Percentiles rank a stretch among this genome's conserved stretches.
Evolutionary conservation across 805 yeast species (phyloP).

Genomic region (Wickerhamomyces ciferrii): DNA sequence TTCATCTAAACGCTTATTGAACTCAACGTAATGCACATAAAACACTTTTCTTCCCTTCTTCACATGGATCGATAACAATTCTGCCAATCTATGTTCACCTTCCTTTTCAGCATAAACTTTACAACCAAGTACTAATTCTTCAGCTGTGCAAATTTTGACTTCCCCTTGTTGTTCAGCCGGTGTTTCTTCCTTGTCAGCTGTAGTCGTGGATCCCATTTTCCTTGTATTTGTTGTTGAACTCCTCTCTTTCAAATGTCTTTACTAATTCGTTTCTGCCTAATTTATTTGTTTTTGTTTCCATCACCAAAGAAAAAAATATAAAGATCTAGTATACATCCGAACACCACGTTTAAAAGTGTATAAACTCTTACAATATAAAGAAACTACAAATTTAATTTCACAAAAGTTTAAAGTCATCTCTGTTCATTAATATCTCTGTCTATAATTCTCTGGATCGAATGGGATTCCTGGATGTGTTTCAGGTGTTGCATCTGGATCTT

Average conservation of each 20-base stretch:
- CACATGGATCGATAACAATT: constrained; percentile 69
- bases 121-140: constrained; percentile 68
- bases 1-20: constrained; percentile 94
- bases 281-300: not conserved
- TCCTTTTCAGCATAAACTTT: constrained; percentile 81
- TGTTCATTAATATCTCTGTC: constrained; percentile 10
- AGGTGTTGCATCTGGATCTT: constrained; percentile 28
- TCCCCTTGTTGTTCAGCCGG: constrained; percentile 11
- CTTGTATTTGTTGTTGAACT: not conserved
- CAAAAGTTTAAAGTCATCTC: not conserved
- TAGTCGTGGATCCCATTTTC: not conserved
- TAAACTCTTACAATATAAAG: not conserved
- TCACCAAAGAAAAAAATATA: not conserved
- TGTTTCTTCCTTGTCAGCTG: constrained; percentile 16
- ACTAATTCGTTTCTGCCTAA: no score
- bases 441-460: constrained; percentile 15
- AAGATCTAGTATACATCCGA: not conserved
- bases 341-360: not conserved
- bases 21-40: constrained; percentile 92
- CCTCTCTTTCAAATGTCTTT: no score
- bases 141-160: constrained; percentile 25
- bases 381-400: no score
- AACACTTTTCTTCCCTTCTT: constrained; percentile 75
- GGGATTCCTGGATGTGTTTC: constrained; percentile 19
- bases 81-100: constrained; percentile 76